These are phyloP conservation scores for Ailanthus altissimus DNA, from an alignment of 345 rosid species.

Conservation along the genomic window DNA sequence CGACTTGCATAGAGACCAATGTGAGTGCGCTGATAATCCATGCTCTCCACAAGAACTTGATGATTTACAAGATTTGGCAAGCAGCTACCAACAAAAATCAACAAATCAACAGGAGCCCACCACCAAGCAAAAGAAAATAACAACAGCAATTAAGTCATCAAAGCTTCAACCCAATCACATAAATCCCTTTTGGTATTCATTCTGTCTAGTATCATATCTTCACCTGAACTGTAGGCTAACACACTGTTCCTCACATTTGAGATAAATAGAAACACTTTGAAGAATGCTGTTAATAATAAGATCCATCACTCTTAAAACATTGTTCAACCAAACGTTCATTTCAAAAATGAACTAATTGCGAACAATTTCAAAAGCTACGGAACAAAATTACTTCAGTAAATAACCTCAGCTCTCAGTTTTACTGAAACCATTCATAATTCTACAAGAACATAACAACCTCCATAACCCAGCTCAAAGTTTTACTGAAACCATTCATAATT, in stretches of 20 bases:
- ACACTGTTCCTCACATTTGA: background rate
- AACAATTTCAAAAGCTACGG: background rate
- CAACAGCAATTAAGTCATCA: constrained; percentile 3
- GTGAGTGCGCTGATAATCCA: constrained; percentile 77
- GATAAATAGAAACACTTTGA: background rate
- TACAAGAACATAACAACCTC: background rate
- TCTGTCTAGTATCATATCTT: background rate
- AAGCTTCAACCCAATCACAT: background rate
- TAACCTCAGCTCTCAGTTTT: background rate
- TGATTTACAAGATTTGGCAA: constrained; percentile 73
- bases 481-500: background rate
- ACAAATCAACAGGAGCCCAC: constrained; percentile 8
- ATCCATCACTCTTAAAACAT: background rate
- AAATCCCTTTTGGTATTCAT: background rate
- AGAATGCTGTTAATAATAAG: background rate
- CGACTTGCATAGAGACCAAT: constrained; percentile 86
- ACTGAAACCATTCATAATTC: background rate
- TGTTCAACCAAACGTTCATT: background rate
- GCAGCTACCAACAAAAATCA: constrained; percentile 59
- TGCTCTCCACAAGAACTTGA: constrained; percentile 89
- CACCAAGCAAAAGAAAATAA: constrained; percentile 9
- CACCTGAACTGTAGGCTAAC: background rate
- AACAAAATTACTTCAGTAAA: background rate
- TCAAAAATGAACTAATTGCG: background rate
- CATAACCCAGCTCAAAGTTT: background rate